A percentile compares a stretch with the other conserved stretches of the same genome.
These are phyloP conservation scores for Adenanthera pavonina DNA, from an alignment of 306 rosid genomes.

Conservation along the genomic window DNA sequence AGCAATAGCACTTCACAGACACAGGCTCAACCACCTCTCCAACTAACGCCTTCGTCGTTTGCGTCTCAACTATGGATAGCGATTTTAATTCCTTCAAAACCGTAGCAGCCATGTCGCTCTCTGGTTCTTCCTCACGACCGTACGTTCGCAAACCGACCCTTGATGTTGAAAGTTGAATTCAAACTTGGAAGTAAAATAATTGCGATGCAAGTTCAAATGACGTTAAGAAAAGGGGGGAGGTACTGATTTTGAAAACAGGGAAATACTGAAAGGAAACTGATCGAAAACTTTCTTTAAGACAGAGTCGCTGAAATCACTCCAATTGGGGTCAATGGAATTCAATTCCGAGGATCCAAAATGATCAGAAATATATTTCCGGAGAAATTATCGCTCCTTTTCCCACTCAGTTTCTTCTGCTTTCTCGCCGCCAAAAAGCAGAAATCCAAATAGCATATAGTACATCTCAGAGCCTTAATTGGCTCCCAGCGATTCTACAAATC, in stretches of 20 bases:
- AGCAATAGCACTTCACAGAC: constrained; percentile 68
- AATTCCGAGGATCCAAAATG: constrained; percentile 27
- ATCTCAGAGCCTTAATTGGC: constrained; percentile 56
- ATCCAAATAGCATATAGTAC: constrained; percentile 47
- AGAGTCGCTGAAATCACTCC: constrained; percentile 27
- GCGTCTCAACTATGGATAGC: constrained; percentile 25
- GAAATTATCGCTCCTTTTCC: constrained; percentile 67
- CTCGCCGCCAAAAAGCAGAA: constrained; percentile 45
- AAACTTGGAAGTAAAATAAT: neutral
- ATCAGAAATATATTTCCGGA: neutral
- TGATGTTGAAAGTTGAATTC: neutral
- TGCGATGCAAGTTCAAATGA: neutral
- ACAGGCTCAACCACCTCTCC: constrained; percentile 53
- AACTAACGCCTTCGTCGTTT: neutral
- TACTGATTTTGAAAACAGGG: neutral
- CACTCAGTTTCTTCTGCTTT: constrained; percentile 58
- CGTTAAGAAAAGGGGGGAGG: neutral
- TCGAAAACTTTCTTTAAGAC: neutral
- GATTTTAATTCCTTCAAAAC: constrained; percentile 42
- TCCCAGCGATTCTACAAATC: neutral
- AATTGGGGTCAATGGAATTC: neutral
- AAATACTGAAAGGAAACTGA: constrained; percentile 11
- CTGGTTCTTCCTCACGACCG: neutral
- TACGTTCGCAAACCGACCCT: neutral
- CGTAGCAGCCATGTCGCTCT: neutral